Evolutionary conservation across 108 stramenopile genomes (phyloP).

Genomic region (Skeletonema grethae): DNA sequence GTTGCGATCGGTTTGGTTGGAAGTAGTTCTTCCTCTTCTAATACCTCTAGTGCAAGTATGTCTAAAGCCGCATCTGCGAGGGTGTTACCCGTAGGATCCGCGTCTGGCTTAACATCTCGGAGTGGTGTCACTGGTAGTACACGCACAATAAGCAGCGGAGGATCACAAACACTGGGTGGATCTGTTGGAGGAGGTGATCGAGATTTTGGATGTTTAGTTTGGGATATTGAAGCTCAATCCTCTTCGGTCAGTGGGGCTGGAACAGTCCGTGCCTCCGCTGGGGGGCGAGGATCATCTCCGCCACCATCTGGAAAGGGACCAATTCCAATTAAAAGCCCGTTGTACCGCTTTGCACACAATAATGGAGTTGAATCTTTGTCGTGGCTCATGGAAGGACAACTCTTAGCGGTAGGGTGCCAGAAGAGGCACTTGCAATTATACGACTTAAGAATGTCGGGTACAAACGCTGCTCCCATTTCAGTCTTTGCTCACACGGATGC

Average conservation of each 20-base stretch:
- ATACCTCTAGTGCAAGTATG: background rate
- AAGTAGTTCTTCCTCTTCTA: background rate
- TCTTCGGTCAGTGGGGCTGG: slow-evolving; percentile 19
- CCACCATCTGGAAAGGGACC: slow-evolving; percentile 19
- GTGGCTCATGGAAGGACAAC: slow-evolving; percentile 69
- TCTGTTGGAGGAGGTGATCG: slow-evolving; percentile 52
- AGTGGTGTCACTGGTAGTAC: background rate
- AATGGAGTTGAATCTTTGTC: slow-evolving; percentile 67
- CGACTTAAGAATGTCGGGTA: slow-evolving; percentile 67
- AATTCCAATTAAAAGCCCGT: slow-evolving; percentile 42
- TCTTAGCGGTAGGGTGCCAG: slow-evolving; percentile 70
- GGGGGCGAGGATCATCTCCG: slow-evolving; percentile 6
- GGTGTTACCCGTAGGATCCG: slow-evolving; percentile 5
- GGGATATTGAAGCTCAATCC: slow-evolving; percentile 55
- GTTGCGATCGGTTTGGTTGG: slow-evolving; percentile 76
- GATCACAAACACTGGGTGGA: slow-evolving; percentile 7
- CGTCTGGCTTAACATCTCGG: slow-evolving; percentile 4
- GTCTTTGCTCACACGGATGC: slow-evolving; percentile 68
- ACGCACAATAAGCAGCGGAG: background rate
- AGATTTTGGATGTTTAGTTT: slow-evolving; percentile 79
- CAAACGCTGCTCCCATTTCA: slow-evolving; percentile 61
- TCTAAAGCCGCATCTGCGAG: slow-evolving; percentile 24
- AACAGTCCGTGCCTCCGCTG: slow-evolving; percentile 4
- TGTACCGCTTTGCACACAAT: slow-evolving; percentile 56
- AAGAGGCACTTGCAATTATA: slow-evolving; percentile 60